A percentile compares a stretch with the other conserved stretches of the same genome.
phyloP scores from a whole-genome alignment of 495 filamentous ascomycete species.

The Neurospora terricola region DNA sequence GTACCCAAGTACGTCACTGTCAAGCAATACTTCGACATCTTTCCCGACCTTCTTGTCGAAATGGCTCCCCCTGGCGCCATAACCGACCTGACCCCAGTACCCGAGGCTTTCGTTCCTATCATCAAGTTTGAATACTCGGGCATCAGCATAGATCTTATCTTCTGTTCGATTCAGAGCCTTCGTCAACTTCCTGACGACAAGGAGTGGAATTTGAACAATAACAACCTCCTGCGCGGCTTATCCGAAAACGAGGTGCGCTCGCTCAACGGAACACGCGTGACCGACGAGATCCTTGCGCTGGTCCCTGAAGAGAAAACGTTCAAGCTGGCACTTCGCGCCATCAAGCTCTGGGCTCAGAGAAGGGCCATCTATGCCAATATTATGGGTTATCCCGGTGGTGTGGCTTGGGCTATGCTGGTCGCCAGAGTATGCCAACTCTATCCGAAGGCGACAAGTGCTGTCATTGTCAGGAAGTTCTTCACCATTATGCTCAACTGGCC shows the following conservation, averaged over 20 bases:
- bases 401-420: conserved; percentile 96
- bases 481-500: conserved; percentile 80
- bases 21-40: conserved; percentile 84
- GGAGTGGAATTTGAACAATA: conserved; percentile 58
- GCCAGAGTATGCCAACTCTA: conserved; percentile 96
- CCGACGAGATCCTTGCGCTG: conserved; percentile 77
- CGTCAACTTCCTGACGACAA: conserved; percentile 63
- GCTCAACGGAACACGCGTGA: conserved; percentile 87
- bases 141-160: conserved; percentile 92
- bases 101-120: conserved; percentile 86
- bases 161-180: conserved; percentile 61
- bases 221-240: conserved; percentile 72
- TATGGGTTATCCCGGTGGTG: conserved; percentile 90
- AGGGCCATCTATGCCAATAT: conserved; percentile 92
- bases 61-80: conserved; percentile 69
- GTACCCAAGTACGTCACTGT: conserved; percentile 77
- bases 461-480: conserved; percentile 89
- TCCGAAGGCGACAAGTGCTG: conserved; percentile 77
- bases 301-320: conserved; percentile 88
- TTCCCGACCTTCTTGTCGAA: conserved; percentile 63
- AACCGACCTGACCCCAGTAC: conserved; percentile 74
- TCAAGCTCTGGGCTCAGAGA: conserved; percentile 93
- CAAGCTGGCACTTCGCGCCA: conserved; percentile 72
- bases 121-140: conserved; percentile 88
- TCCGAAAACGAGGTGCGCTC: conserved; percentile 79